A percentile compares a stretch with the other conserved stretches of the same genome.
Evolutionary conservation across 1,284 basidiomycete genomes (phyloP).

Genomic region (Pulveroboletus sp.): DNA sequence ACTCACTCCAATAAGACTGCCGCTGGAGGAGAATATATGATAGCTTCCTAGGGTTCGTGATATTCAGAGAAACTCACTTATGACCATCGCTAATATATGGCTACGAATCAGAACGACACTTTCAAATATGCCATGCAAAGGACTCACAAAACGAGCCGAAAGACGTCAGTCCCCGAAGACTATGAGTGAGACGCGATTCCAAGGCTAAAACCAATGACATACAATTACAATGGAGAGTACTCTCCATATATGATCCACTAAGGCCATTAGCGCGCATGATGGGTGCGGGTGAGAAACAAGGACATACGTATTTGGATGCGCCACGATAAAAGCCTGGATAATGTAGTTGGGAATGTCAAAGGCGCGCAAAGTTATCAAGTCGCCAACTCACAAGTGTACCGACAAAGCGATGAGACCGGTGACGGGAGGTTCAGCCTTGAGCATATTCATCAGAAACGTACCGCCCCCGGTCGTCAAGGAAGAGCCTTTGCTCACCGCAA

Average conservation of each 20-base stretch:
- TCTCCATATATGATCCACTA: slow-evolving; percentile 10
- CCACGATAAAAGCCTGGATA: slow-evolving; percentile 7
- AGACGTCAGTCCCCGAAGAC: background rate
- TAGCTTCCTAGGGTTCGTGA: background rate
- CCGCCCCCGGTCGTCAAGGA: background rate
- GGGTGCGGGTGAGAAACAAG: background rate
- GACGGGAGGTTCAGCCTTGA: slow-evolving; percentile 2
- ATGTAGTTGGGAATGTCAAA: background rate
- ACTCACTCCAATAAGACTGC: background rate
- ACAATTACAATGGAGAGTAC: slow-evolving; percentile 2
- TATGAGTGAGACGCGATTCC: background rate
- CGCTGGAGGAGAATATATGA: background rate
- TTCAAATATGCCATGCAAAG: background rate
- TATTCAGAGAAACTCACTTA: background rate
- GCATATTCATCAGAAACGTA: background rate
- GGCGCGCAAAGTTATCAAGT: background rate
- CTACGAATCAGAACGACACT: background rate
- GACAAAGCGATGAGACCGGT: slow-evolving; percentile 8
- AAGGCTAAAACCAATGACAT: background rate
- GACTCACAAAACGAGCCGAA: slow-evolving; percentile 5
- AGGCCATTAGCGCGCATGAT: background rate
- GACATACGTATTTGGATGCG: slow-evolving; percentile 9
- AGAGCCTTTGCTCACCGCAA: background rate
- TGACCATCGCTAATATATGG: background rate
- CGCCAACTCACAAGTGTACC: slow-evolving; percentile 6